Percentiles rank a stretch among this genome's conserved stretches.
Conservation (phyloP, 2,329 filamentous ascomycete species). For the Chalaropsis ovoidea region DNA sequence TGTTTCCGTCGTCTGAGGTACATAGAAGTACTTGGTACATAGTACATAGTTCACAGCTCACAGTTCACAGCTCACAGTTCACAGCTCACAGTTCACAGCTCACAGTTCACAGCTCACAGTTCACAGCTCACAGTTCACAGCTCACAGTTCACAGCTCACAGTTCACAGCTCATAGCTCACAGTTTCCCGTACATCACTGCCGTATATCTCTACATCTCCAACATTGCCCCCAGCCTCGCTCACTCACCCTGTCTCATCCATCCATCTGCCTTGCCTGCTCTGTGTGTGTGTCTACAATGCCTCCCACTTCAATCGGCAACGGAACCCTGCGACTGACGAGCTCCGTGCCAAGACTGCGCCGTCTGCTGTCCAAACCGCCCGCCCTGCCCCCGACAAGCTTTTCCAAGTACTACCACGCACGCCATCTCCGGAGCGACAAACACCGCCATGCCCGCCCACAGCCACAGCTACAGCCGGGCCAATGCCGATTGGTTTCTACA, state of each 20-base stretch:
- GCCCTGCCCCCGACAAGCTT: not conserved
- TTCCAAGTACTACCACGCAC: not conserved
- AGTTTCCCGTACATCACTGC: too few species aligned
- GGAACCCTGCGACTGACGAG: not conserved
- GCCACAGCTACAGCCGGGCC: conserved; percentile 2
- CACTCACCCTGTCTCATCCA: too few species aligned
- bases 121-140: too few species aligned
- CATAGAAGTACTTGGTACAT: not conserved
- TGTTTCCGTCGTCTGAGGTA: not conserved
- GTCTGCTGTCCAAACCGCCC: not conserved
- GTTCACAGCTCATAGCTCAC: too few species aligned
- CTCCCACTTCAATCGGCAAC: not conserved
- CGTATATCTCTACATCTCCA: not conserved
- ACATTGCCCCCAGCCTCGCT: too few species aligned
- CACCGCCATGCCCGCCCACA: not conserved
- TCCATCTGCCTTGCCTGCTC: not conserved
- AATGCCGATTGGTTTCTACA: conserved; percentile 18
- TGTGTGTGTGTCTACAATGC: too few species aligned
- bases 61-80: too few species aligned
- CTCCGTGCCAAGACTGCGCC: not conserved
- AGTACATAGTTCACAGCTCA: too few species aligned
- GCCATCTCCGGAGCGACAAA: not conserved
- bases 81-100: too few species aligned
- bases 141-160: too few species aligned
- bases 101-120: too few species aligned